phyloP scores from a whole-genome alignment of 768 basidiomycete genomes.

The Filobasidium floriforme region DNA sequence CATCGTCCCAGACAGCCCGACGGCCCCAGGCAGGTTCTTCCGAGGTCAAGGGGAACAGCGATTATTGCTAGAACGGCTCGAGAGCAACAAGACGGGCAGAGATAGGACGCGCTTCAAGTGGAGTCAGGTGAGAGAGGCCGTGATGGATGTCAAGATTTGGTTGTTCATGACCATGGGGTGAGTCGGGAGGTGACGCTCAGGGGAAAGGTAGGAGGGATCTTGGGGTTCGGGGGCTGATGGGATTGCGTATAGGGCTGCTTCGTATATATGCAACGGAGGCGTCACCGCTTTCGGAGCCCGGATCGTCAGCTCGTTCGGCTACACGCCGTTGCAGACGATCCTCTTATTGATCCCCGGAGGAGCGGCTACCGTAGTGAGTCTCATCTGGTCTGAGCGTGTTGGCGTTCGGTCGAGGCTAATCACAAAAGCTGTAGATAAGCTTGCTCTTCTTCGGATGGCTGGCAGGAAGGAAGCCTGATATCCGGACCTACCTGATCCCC shows the following conservation, averaged over 20 bases:
- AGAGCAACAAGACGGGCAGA: conserved; percentile 28
- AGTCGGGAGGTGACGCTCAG: no score
- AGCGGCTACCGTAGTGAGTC: conserved; percentile 35
- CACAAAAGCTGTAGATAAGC: conserved; percentile 15
- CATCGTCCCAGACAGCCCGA: conserved; percentile 43
- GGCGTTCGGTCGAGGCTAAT: neutral
- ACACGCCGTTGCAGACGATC: conserved; percentile 37
- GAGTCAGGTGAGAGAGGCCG: conserved; percentile 40
- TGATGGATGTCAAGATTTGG: conserved; percentile 42
- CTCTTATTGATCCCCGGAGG: conserved; percentile 44
- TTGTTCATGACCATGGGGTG: conserved; percentile 43
- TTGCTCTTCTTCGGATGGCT: conserved; percentile 42
- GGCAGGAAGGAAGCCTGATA: conserved; percentile 35
- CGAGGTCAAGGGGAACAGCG: conserved; percentile 30
- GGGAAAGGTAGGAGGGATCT: conserved; percentile 4
- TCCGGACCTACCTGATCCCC: conserved; percentile 40
- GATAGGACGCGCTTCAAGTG: conserved; percentile 31
- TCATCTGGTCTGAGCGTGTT: neutral
- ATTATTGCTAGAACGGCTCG: conserved; percentile 32
- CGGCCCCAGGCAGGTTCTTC: conserved; percentile 38
- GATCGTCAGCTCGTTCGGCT: conserved; percentile 46
- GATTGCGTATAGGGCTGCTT: neutral
- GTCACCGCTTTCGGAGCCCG: conserved; percentile 44
- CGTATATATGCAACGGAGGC: conserved; percentile 23
- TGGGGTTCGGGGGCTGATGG: no score